Base-by-base conservation (phyloP, 2,329 filamentous ascomycete species). In the Fusarium anthophilum region DNA sequence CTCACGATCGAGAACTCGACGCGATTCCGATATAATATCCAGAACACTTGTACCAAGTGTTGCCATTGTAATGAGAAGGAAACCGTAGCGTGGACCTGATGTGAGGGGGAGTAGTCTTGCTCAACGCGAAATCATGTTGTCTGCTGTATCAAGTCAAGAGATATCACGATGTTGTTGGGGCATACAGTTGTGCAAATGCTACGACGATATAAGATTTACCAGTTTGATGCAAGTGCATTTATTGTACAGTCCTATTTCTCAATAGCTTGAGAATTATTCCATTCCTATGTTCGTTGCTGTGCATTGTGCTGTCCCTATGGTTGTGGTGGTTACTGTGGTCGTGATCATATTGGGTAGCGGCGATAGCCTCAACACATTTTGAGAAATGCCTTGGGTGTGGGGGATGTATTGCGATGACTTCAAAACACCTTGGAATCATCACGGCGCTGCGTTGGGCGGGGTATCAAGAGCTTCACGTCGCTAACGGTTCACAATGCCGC, bases 371-470 rank as follows among this genome's bases (percentile, higher is more conserved):
- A 71, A 55, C 28, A 18, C 14, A 14, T 38, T 35, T 28, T n/a
- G 30, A 48, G 43, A 59, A 41, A 44, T 56, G 26, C 55, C 28
- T 56, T 54, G 30, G 32, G n/a, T 50, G 43, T 15, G 48, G 22
- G 24, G 28, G 22, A 38, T 24, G 12, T n/a, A 57, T 50, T 11
- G 15, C 30, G 56, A 61, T 56, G 51, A 54, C 61, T 47, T 63
- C 63, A 51, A 66, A 74, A 72, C 73, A 76, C 69, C 47, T 30
- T 9, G 15, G 9, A 59, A 75, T 55, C 26, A 58, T 67, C 69
- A 39, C 24, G 30, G 47, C 24, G 58, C n/a, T 18, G 18, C n/a
- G 13, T 43, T 66, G 63, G 44, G 35, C 41, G 12, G 30, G 11
- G n/a, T 43, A 22, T 14, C 24, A 54, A 71, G 51, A 45, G 61